These are phyloP conservation scores for Cucurbita moschata DNA, from an alignment of 306 rosid species.

Conservation along the genomic window DNA sequence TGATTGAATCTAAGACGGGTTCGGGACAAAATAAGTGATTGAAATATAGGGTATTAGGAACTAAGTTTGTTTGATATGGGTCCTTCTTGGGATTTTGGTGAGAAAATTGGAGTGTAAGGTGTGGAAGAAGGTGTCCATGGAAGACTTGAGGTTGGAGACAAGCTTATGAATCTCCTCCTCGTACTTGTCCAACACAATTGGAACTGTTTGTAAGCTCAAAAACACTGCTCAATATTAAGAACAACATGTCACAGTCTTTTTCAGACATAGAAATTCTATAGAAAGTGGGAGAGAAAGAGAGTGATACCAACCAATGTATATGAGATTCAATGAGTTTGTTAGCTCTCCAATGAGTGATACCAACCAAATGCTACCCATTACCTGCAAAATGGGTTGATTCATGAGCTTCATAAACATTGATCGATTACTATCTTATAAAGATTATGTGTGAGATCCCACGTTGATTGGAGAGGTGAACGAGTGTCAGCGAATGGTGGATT, in stretches of 20 bases:
- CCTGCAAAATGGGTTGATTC: constrained; percentile 18
- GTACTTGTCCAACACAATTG: not conserved
- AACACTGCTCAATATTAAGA: not conserved
- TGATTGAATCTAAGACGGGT: no score
- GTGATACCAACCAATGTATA: constrained; percentile 20
- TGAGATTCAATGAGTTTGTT: constrained; percentile 21
- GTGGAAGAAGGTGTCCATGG: not conserved
- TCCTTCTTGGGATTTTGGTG: not conserved
- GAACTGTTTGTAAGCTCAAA: not conserved
- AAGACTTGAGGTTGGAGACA: not conserved
- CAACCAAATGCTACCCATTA: constrained; percentile 31
- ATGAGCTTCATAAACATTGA: no score
- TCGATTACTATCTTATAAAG: no score
- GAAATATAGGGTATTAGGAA: no score
- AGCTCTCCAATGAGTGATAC: constrained; percentile 32
- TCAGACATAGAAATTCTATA: no score
- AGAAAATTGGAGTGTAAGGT: not conserved
- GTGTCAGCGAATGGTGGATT: no score
- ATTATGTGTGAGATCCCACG: no score
- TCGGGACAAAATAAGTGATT: no score
- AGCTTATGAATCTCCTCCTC: not conserved
- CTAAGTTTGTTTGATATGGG: not conserved
- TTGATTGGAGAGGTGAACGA: no score
- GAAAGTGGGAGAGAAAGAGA: not conserved
- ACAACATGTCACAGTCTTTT: not conserved